phyloP scores from a whole-genome alignment of 371 early-diverging fungal species.

The Mucor velutinosus region DNA sequence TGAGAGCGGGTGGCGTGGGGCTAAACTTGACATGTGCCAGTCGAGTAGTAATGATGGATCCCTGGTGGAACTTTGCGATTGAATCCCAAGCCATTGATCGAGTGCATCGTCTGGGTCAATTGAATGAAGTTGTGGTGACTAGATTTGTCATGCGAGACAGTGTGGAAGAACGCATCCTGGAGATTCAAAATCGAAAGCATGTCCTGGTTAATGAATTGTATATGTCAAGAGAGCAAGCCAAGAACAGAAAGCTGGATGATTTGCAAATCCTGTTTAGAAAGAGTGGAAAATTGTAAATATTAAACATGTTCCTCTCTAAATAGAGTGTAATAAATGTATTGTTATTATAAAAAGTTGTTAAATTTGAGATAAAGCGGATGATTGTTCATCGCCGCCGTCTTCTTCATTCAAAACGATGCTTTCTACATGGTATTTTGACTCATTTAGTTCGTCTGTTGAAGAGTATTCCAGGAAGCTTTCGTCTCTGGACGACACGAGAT shows the following conservation, averaged over 20 bases:
- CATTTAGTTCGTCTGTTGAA: background rate
- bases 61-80: constrained; percentile 86
- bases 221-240: constrained; percentile 50
- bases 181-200: constrained; percentile 62
- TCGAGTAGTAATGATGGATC: constrained; percentile 77
- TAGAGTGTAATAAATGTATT: background rate
- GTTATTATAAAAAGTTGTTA: background rate
- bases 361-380: constrained; percentile 3
- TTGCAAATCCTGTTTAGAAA: constrained; percentile 47
- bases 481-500: constrained; percentile 10
- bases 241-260: constrained; percentile 52
- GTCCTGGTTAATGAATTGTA: constrained; percentile 56
- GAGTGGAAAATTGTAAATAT: constrained; percentile 1
- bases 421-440: constrained; percentile 12
- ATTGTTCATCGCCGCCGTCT: background rate
- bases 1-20: constrained; percentile 90
- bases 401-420: constrained; percentile 13
- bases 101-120: constrained; percentile 84
- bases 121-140: constrained; percentile 58
- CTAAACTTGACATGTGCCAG: constrained; percentile 84
- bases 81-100: constrained; percentile 90
- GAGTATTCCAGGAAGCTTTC: constrained; percentile 5
- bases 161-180: constrained; percentile 71
- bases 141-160: constrained; percentile 59
- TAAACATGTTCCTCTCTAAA: background rate